phyloP scores from a whole-genome alignment of 2,329 filamentous ascomycete species.

The Ceratocystis cubensis region DNA sequence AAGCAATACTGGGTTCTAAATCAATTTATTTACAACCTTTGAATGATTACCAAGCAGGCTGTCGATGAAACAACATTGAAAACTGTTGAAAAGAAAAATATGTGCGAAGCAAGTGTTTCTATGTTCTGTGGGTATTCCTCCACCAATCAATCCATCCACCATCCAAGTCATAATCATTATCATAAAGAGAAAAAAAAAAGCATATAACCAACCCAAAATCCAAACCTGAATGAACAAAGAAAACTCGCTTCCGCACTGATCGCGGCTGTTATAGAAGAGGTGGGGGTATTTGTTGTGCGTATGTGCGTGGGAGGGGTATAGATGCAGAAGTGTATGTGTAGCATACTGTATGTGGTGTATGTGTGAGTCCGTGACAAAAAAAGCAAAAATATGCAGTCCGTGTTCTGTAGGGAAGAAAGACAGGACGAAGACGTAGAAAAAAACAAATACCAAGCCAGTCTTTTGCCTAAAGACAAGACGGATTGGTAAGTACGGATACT shows the following conservation, averaged over 20 bases:
- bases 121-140: conserved; percentile 21
- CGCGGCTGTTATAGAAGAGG: conserved; percentile 11
- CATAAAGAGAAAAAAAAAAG: conserved; percentile 18
- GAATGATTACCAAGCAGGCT: too few species aligned
- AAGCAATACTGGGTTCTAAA: neutral
- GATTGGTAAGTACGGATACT: conserved; percentile 13
- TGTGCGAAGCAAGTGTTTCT: conserved; percentile 18
- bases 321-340: neutral
- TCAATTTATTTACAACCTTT: neutral
- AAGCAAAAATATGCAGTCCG: neutral
- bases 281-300: neutral
- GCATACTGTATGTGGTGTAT: neutral
- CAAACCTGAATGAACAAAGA: conserved; percentile 20
- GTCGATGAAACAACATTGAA: too few species aligned
- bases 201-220: conserved; percentile 13
- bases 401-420: neutral
- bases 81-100: neutral
- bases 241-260: conserved; percentile 22
- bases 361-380: neutral
- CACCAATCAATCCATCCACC: conserved; percentile 13
- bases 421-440: conserved; percentile 2
- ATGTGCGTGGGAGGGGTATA: neutral
- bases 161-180: conserved; percentile 21
- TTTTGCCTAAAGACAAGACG: neutral
- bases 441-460: neutral